Base-by-base conservation (phyloP, 2,329 filamentous ascomycete genomes). In the Colletotrichum euphorbiae region DNA sequence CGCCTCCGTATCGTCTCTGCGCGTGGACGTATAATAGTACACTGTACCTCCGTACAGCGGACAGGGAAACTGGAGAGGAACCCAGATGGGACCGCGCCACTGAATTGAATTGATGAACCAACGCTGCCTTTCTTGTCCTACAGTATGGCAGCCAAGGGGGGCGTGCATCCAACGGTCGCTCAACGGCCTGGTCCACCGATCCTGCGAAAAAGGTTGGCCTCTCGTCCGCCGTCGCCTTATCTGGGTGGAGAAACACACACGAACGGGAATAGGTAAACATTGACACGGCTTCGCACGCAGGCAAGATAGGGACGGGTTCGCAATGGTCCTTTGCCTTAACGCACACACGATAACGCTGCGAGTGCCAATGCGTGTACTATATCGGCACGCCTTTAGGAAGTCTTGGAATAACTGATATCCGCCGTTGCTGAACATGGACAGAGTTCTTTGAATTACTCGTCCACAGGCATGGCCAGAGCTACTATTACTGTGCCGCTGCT, bases 181-280 rank as follows among this genome's bases (percentile, higher is more conserved):
- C 38, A 69, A 70, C 68, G 59, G 55, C 46, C 45, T 51, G 55
- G 60, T 58, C 55, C 65, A 69, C 60, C 56, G 55, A 63, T 68
- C 57, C 54, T 57, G 17, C 52, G 33, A 67, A 38, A 28, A 64
- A 57, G 54, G 40, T 58, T 62, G 57, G 69, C 69, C 69, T 70
- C 66, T 70, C 33, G 56, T 57, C 60, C 58, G 46, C 56, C 56
- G 46, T 17, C 55, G 60, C 61, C 69, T 70, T 70, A 70, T 70
- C 69, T 70, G 65, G 56, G 60, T 58, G 66, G 54, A 61, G 50
- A 57, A 36, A 57, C 48, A 51, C 46, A 58, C 54, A 43, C 46
- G 42, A 54, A 36, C 42, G 52, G 24, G 46, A 50, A 48, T n/a
- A n/a, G n/a, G 55, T 19, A 40, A 54, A 48, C 13, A 55, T 55